Conservation (phyloP, 495 filamentous ascomycete genomes). For the Aspergillus hancockii region DNA sequence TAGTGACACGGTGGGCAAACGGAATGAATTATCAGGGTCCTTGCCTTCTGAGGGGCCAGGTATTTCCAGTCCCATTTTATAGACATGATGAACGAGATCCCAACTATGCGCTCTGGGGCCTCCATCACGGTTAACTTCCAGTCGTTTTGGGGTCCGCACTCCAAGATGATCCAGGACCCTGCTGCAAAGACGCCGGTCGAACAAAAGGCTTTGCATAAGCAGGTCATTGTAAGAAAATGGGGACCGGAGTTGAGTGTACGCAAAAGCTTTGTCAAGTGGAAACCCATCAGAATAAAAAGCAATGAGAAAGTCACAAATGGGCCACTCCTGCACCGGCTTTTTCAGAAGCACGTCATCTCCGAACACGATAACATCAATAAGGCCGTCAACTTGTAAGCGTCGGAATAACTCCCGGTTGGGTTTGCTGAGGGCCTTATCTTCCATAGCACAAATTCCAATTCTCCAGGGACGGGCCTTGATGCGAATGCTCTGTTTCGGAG, state of each 20-base stretch:
- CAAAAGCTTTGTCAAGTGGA: not conserved
- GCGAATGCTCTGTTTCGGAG: not conserved
- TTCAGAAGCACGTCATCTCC: not conserved
- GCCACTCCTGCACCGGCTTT: not conserved
- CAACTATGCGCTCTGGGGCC: not conserved
- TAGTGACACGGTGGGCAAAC: not conserved
- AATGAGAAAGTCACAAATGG: not conserved
- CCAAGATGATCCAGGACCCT: not conserved
- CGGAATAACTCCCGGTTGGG: not conserved
- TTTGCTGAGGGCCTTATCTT: not conserved
- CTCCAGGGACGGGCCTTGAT: not conserved
- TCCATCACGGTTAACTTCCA: not conserved
- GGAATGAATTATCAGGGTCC: not conserved
- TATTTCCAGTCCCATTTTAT: not conserved
- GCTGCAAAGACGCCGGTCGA: constrained; percentile 1
- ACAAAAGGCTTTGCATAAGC: not conserved
- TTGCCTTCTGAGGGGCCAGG: not conserved
- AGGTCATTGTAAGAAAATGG: not conserved
- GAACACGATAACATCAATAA: not conserved
- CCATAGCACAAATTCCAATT: not conserved
- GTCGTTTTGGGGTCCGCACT: not conserved
- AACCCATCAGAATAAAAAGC: constrained; percentile 1
- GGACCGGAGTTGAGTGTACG: not conserved
- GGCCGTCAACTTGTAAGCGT: not conserved
- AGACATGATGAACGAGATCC: not conserved